A percentile compares a stretch with the other conserved stretches of the same genome.
Conservation (phyloP, 1,284 basidiomycete genomes). For the Clitocybe nebularis region DNA sequence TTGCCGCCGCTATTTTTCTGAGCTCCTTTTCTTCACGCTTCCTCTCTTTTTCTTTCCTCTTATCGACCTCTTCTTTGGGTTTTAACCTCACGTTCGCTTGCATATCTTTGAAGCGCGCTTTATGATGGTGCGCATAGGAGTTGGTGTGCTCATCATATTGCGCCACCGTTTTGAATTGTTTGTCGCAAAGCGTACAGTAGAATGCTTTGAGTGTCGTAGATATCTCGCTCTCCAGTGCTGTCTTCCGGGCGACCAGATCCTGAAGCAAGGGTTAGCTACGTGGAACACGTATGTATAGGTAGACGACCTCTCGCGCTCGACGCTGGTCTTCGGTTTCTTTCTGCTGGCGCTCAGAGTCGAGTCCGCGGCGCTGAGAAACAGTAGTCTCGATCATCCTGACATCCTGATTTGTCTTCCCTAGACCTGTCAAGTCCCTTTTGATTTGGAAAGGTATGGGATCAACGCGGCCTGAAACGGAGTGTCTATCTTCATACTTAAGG, state of each 20-base stretch:
- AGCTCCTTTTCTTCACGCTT: constrained; percentile 79
- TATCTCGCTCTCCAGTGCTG: constrained; percentile 63
- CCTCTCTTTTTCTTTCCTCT: constrained; percentile 76
- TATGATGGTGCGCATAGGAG: constrained; percentile 81
- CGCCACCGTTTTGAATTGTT: constrained; percentile 77
- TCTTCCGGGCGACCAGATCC: constrained; percentile 65
- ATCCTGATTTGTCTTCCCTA: constrained; percentile 75
- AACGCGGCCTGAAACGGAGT: constrained; percentile 52
- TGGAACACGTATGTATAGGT: neutral
- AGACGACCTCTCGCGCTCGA: constrained; percentile 56
- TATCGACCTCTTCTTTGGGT: constrained; percentile 60
- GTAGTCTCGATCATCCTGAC: constrained; percentile 78
- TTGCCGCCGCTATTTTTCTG: constrained; percentile 73
- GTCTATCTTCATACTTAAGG: constrained; percentile 1
- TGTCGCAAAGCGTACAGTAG: constrained; percentile 78
- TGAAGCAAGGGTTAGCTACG: constrained; percentile 24
- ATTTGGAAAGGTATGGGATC: constrained; percentile 78
- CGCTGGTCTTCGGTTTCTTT: constrained; percentile 77
- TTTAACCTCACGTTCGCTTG: constrained; percentile 60
- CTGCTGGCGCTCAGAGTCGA: constrained; percentile 75
- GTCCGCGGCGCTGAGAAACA: constrained; percentile 69
- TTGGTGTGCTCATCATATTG: constrained; percentile 85
- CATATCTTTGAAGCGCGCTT: constrained; percentile 73
- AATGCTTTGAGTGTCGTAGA: constrained; percentile 64
- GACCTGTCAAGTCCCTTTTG: constrained; percentile 70